phyloP scores from a whole-genome alignment of 352 stramenopile species.

The Pythium phragmitis region DNA sequence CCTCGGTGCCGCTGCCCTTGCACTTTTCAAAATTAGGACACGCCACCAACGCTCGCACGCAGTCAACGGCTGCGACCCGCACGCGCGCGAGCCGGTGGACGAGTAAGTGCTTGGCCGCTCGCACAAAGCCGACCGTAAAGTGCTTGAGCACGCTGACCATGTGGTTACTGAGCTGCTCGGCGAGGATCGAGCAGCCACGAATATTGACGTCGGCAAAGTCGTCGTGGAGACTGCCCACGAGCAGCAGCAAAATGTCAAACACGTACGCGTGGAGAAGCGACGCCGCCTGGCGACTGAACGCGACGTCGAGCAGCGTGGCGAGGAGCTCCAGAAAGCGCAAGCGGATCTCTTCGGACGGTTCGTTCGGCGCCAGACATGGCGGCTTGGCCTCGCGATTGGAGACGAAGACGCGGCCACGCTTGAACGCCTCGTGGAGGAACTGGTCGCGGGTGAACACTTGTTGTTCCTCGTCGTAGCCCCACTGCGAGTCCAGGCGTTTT shows the following conservation, averaged over 20 bases:
- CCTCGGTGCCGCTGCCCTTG: constrained; percentile 92
- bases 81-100: constrained; percentile 90
- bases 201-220: constrained; percentile 88
- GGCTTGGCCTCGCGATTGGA: constrained; percentile 27
- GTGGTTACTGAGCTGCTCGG: constrained; percentile 41
- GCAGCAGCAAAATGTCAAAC: constrained; percentile 68
- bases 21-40: constrained; percentile 90
- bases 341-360: constrained; percentile 80
- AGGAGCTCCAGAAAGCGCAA: constrained; percentile 58
- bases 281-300: constrained; percentile 49
- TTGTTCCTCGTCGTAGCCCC: constrained; percentile 72
- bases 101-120: constrained; percentile 79
- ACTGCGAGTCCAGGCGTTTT: constrained; percentile 64
- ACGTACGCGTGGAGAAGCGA: constrained; percentile 83
- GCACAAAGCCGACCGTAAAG: constrained; percentile 89
- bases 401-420: constrained; percentile 65
- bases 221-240: constrained; percentile 80
- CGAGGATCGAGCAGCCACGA: constrained; percentile 51
- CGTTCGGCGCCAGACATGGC: constrained; percentile 40
- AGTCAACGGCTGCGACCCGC: constrained; percentile 78
- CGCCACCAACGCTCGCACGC: constrained; percentile 79
- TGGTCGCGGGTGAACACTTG: constrained; percentile 67
- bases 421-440: constrained; percentile 75
- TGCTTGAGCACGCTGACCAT: constrained; percentile 93
- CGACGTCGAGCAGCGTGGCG: constrained; percentile 46